Conservation (phyloP, 177 flowering plant genomes). For the Vitis hybrid region DNA sequence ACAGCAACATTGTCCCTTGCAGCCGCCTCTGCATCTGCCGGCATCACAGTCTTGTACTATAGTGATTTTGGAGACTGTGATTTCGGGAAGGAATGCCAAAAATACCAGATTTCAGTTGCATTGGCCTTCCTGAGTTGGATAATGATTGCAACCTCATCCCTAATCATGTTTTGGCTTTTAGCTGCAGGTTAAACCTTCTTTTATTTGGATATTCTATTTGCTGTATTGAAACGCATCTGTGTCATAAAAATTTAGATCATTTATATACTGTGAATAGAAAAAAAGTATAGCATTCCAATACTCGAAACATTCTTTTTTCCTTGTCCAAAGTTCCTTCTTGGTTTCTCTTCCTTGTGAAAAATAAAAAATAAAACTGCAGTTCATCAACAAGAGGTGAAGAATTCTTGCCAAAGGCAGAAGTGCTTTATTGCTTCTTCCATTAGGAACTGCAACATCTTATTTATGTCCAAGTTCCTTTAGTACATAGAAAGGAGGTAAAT, state of each 20-base stretch:
- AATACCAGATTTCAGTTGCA: conserved; percentile 48
- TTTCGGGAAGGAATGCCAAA: conserved; percentile 40
- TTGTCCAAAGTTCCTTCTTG: not conserved
- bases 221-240: not conserved
- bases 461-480: too few species aligned
- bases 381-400: too few species aligned
- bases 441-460: too few species aligned
- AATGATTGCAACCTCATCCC: conserved; percentile 43
- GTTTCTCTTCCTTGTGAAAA: not conserved
- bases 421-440: too few species aligned
- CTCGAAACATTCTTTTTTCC: not conserved
- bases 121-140: conserved; percentile 56
- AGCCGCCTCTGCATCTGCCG: conserved; percentile 74
- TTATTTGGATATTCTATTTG: not conserved
- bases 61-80: conserved; percentile 54
- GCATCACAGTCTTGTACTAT: conserved; percentile 50
- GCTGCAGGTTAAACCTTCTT: conserved; percentile 21
- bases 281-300: not conserved
- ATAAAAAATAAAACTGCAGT: not conserved
- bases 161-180: conserved; percentile 62
- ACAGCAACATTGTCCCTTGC: conserved; percentile 67
- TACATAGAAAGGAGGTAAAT: too few species aligned
- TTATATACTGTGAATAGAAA: not conserved
- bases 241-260: not conserved
- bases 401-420: too few species aligned